These are phyloP conservation scores for Yarrowia osloensis DNA, from an alignment of 805 yeast species.

Conservation along the genomic window DNA sequence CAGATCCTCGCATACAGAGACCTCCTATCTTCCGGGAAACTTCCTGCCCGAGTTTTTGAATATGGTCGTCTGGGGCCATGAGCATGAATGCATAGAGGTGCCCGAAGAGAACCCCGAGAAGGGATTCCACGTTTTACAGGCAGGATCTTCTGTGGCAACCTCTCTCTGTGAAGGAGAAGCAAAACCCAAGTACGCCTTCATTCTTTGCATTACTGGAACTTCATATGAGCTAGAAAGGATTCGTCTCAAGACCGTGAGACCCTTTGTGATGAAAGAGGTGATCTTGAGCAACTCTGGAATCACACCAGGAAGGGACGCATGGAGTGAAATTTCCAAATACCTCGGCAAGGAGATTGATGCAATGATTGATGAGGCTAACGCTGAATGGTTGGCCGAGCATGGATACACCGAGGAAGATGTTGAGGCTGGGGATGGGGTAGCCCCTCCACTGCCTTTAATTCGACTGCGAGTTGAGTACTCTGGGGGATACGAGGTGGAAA, in stretches of 20 bases:
- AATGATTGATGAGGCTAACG: conserved; percentile 61
- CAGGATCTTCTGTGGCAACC: conserved; percentile 94
- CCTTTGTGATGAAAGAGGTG: conserved; percentile 74
- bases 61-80: conserved; percentile 95
- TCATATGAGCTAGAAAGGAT: conserved; percentile 61
- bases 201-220: conserved; percentile 63
- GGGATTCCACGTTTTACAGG: conserved; percentile 79
- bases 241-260: conserved; percentile 70
- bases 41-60: conserved; percentile 81
- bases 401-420: conserved; percentile 26
- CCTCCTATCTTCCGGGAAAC: conserved; percentile 80
- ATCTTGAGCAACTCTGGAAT: conserved; percentile 56
- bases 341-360: conserved; percentile 64
- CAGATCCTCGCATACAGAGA: conserved; percentile 76
- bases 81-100: conserved; percentile 86
- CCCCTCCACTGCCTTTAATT: conserved; percentile 77
- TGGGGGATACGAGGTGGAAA: conserved; percentile 90
- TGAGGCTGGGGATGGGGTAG: conserved; percentile 35
- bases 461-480: conserved; percentile 84
- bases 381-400: conserved; percentile 48
- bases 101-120: conserved; percentile 56
- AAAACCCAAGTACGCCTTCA: conserved; percentile 68
- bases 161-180: conserved; percentile 85
- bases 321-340: conserved; percentile 60
- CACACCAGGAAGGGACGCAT: conserved; percentile 61